Evolutionary conservation across 176 grass and related monocot species (phyloP).

Genomic region (Zoysia pacifica): DNA sequence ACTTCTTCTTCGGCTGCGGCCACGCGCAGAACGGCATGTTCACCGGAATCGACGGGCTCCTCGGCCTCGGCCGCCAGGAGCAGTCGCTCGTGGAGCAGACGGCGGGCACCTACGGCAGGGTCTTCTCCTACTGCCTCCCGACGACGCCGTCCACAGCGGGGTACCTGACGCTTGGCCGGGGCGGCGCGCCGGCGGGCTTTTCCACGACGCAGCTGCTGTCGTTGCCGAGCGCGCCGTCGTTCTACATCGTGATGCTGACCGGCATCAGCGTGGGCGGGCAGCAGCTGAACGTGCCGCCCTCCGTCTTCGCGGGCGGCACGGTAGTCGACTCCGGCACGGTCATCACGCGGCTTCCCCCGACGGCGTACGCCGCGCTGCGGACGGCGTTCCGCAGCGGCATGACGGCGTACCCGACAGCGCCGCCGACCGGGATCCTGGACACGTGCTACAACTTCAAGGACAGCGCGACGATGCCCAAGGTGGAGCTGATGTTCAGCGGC

Average conservation of each 20-base stretch:
- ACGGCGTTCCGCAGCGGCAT: slow-evolving; percentile 60
- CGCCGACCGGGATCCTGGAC: slow-evolving; percentile 53
- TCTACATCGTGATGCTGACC: slow-evolving; percentile 66
- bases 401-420: slow-evolving; percentile 44
- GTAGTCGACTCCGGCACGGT: slow-evolving; percentile 94
- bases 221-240: slow-evolving; percentile 47
- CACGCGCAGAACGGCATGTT: slow-evolving; percentile 61
- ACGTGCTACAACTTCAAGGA: slow-evolving; percentile 78
- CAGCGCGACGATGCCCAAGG: slow-evolving; percentile 52
- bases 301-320: slow-evolving; percentile 57
- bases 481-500: slow-evolving; percentile 55
- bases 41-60: slow-evolving; percentile 55
- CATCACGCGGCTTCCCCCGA: slow-evolving; percentile 63
- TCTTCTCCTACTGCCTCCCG: slow-evolving; percentile 92
- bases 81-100: slow-evolving; percentile 69
- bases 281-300: slow-evolving; percentile 30
- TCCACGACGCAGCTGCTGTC: slow-evolving; percentile 63
- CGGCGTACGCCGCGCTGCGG: slow-evolving; percentile 75
- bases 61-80: slow-evolving; percentile 62
- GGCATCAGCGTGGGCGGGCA: slow-evolving; percentile 71
- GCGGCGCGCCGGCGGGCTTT: slow-evolving; percentile 19
- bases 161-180: slow-evolving; percentile 64
- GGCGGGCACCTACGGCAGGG: slow-evolving; percentile 47
- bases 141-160: slow-evolving; percentile 50
- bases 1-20: slow-evolving; percentile 76